Evolutionary conservation across 2,329 filamentous ascomycete genomes (phyloP), one percentile per base, ranked within the genome.

Genomic region (Phaeoacremonium minimum): DNA sequence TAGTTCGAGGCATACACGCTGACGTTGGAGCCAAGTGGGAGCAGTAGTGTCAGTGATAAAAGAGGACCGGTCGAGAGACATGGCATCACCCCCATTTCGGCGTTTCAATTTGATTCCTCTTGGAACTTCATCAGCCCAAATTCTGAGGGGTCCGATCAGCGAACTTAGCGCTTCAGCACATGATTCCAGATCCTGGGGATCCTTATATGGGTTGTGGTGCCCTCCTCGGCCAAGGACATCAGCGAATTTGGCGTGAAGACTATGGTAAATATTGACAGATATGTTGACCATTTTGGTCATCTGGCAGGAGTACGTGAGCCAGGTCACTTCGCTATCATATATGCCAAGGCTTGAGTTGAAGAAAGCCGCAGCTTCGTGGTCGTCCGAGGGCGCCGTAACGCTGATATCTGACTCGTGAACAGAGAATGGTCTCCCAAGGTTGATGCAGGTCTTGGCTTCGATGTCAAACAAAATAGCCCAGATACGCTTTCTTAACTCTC

Each of bases 1-100:
- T 5, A 58, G 43, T 37, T 61, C 57, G 7, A 62, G 47, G 16
- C 56, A 46, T 3, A 62, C 35, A 5, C 55, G 52, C 36, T 61
- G 56, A 6, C 55, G 52, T 32, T 57, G 56, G 6, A 59, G 43
- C 58, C 56, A 60, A 7, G 44, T 29, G 7, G 58, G 57, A 4
- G 47, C 47, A 29, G 51, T 52, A 9, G 28, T 38, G 28, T 61
- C 56, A 3, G 58, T 33, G 6, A 51, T 44, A 2, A 61, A 35
- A 2, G 37, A 15, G 2, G 51, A 44, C 8, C 42, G 37, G 20
- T 58, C 52, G 2, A 52, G 56, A 5, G 57, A 60, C 31, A 57
- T 51, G 5, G 53, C 43, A 1, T 20, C 37, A 4, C 50, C 50
- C 7, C 28, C 32, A 13, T 37, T 37, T 15, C 54, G 45, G 18